Percentiles rank a stretch among this genome's conserved stretches.
phyloP scores from a whole-genome alignment of 805 yeast genomes.

The Kodamaea sagamina region DNA sequence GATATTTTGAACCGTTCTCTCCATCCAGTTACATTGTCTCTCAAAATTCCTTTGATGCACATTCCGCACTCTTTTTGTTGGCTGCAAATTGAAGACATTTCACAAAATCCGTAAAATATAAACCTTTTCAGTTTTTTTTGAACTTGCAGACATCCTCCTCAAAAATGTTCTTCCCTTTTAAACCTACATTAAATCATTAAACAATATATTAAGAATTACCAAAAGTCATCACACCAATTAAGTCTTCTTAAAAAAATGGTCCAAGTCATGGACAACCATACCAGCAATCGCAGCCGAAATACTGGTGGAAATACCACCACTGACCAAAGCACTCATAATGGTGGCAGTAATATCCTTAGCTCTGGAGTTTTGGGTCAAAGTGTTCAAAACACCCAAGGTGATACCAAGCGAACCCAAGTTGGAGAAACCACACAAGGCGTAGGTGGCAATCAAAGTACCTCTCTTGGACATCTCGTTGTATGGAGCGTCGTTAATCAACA shows the following conservation, averaged over 20 bases:
- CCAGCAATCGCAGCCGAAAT: slow-evolving; percentile 62
- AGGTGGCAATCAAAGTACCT: slow-evolving; percentile 58
- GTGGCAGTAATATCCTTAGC: slow-evolving; percentile 48
- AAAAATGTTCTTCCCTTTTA: too few species aligned
- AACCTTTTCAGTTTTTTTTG: too few species aligned
- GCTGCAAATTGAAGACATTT: too few species aligned
- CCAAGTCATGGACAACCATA: slow-evolving; percentile 57
- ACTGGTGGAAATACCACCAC: slow-evolving; percentile 56
- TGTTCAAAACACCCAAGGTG: slow-evolving; percentile 59
- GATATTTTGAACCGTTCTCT: too few species aligned
- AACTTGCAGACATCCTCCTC: too few species aligned
- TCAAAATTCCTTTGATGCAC: too few species aligned
- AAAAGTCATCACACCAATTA: too few species aligned
- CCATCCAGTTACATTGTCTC: too few species aligned
- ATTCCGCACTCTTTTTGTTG: too few species aligned
- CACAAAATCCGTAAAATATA: too few species aligned
- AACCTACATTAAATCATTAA: not conserved
- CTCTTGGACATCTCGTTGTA: slow-evolving; percentile 51
- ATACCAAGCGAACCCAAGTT: slow-evolving; percentile 64
- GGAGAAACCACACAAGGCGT: slow-evolving; percentile 63
- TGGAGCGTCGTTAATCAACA: slow-evolving; percentile 43
- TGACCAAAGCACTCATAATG: slow-evolving; percentile 50
- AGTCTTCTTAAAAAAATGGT: slow-evolving; percentile 18
- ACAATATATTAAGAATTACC: too few species aligned
- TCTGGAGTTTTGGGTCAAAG: slow-evolving; percentile 52